Evolutionary conservation across 768 basidiomycete genomes (phyloP).

Genomic region (Steccherinum ochraceum): DNA sequence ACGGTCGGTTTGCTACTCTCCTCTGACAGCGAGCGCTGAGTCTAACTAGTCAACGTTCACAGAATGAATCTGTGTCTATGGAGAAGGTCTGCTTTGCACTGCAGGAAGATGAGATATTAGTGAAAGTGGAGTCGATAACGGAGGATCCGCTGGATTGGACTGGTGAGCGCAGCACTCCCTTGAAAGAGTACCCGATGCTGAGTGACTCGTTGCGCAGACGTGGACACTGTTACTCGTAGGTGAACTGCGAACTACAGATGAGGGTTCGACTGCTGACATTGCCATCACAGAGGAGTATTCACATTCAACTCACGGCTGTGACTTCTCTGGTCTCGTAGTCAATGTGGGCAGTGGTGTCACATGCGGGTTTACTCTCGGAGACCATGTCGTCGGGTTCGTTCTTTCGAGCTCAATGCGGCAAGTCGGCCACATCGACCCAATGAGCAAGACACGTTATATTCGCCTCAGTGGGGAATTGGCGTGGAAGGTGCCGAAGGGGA

Average conservation of each 20-base stretch:
- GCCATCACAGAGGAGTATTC: constrained; percentile 2
- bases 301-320: constrained; percentile 7
- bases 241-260: not conserved
- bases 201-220: constrained; percentile 3
- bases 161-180: not conserved
- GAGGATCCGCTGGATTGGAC: constrained; percentile 9
- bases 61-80: too few species aligned
- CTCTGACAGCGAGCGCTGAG: too few species aligned
- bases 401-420: constrained; percentile 1
- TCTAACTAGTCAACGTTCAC: too few species aligned
- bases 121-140: constrained; percentile 6
- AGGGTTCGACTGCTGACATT: not conserved
- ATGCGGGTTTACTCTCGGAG: constrained; percentile 2
- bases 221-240: constrained; percentile 9
- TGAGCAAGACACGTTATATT: not conserved
- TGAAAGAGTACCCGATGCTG: not conserved
- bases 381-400: constrained; percentile 9
- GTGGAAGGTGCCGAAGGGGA: constrained; percentile 6
- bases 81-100: not conserved
- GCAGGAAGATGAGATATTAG: constrained; percentile 4
- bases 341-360: not conserved
- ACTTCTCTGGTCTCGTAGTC: constrained; percentile 8
- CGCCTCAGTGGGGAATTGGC: constrained; percentile 7
- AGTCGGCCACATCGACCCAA: not conserved
- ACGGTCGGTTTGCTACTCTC: too few species aligned